phyloP scores from a whole-genome alignment of 495 filamentous ascomycete species.

The Saxispiralis lemnorum region DNA sequence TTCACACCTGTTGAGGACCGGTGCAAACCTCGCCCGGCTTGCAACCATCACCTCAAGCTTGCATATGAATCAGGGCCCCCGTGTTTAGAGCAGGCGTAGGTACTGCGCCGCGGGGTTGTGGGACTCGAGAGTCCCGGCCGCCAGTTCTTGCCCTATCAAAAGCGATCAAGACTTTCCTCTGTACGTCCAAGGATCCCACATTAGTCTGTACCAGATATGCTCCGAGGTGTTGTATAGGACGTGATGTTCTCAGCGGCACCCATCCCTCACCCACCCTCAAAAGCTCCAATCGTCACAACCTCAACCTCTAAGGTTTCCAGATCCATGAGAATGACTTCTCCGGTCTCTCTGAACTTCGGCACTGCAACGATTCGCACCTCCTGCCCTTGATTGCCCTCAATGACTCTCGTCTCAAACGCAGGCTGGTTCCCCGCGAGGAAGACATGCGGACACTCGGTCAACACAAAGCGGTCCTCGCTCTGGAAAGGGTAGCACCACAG shows the following conservation, averaged over 20 bases:
- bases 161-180: no score
- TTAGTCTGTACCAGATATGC: no score
- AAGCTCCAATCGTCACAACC: slow-evolving; percentile 45
- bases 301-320: slow-evolving; percentile 64
- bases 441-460: slow-evolving; percentile 69
- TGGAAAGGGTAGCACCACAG: slow-evolving; percentile 94
- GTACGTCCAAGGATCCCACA: no score
- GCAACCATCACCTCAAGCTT: no score
- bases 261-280: slow-evolving; percentile 19
- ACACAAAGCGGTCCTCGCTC: slow-evolving; percentile 71
- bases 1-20: no score
- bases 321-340: slow-evolving; percentile 72
- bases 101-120: no score
- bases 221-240: no score
- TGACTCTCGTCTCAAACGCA: slow-evolving; percentile 55
- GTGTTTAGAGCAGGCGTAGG: no score
- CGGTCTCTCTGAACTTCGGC: slow-evolving; percentile 64
- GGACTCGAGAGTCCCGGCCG: no score
- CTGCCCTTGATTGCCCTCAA: slow-evolving; percentile 47
- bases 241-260: not conserved
- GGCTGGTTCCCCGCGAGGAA: slow-evolving; percentile 84
- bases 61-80: no score
- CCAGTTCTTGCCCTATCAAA: no score
- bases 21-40: no score
- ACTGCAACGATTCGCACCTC: slow-evolving; percentile 58